Percentiles rank a stretch among this genome's conserved stretches.
Evolutionary conservation across 2,329 filamentous ascomycete species (phyloP).

Genomic region (Pseudovirgaria hyperparasitica): DNA sequence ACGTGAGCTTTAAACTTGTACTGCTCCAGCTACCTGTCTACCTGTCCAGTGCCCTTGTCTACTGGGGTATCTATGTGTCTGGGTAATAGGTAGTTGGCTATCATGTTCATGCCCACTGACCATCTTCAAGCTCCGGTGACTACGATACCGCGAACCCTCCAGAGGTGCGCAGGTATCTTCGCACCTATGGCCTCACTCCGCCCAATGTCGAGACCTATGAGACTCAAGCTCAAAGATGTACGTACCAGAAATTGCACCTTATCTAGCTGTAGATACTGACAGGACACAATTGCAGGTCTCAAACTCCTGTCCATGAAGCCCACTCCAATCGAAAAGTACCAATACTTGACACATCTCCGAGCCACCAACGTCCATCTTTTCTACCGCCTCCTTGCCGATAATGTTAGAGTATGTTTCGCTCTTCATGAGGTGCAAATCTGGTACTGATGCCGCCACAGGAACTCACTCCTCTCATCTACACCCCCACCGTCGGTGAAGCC

Average conservation of each 20-base stretch:
- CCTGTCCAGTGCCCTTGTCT: too few relatives aligned
- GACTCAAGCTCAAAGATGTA: slow-evolving; percentile 37
- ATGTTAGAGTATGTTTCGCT: slow-evolving; percentile 39
- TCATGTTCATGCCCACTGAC: slow-evolving; percentile 8
- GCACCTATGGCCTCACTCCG: slow-evolving; percentile 40
- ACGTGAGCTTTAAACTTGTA: slow-evolving; percentile 14
- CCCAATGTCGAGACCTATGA: slow-evolving; percentile 38
- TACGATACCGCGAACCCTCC: slow-evolving; percentile 36
- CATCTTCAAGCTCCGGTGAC: slow-evolving; percentile 26
- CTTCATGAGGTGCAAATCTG: neutral
- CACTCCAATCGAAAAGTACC: slow-evolving; percentile 68
- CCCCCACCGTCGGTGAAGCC: slow-evolving; percentile 85
- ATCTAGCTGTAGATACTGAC: slow-evolving; percentile 1
- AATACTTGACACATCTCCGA: slow-evolving; percentile 67
- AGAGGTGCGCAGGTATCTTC: slow-evolving; percentile 37
- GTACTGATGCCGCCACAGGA: slow-evolving; percentile 39
- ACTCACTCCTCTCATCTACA: slow-evolving; percentile 75
- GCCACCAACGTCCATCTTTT: slow-evolving; percentile 68
- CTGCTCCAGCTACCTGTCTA: neutral
- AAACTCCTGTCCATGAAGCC: slow-evolving; percentile 59
- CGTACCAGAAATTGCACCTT: slow-evolving; percentile 7
- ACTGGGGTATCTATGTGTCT: too few relatives aligned
- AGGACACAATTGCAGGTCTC: slow-evolving; percentile 48
- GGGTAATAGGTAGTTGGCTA: too few relatives aligned
- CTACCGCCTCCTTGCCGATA: slow-evolving; percentile 66